Evolutionary conservation across 2,329 filamentous ascomycete genomes (phyloP), one percentile per base, ranked within the genome.

Genomic region (Fusarium transvaalense): DNA sequence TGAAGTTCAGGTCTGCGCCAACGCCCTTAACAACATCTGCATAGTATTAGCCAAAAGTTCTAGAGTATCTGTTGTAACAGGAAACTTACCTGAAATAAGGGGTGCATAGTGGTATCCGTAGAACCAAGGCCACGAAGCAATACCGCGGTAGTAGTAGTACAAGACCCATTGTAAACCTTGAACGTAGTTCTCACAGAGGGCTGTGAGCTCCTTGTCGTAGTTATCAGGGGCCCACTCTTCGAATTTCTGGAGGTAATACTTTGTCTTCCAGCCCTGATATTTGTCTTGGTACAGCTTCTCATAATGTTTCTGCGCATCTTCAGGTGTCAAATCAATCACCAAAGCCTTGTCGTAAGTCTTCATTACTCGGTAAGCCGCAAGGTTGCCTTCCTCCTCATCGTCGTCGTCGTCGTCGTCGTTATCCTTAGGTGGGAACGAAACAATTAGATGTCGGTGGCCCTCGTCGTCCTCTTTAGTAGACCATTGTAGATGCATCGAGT

Each of bases 91-190:
- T 69, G 93, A 97, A 59, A 97, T 99, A 88, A 98, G 93, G 2
- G 96, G 96, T 12, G 97, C 92, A 79, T 99, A 99, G 80, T 99
- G 97, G 79, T 97, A 99, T 64, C 86, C 85, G 80, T 97, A 99
- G 81, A 92, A 99, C 96, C 96, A 99, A 15, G 96, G 94, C 96
- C 96, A 99, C 14, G 95, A 98, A 17, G 93, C 96, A 63, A 99
- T 96, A 66, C 96, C 96, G 55, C 91, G 91, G 81, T 99, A 99
- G 81, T 99, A 99, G 83, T 99, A 99, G 80, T 91, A 97, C 50
- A 99, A 84, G 42, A 99, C 96, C 97, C 96, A 99, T 78, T 99
- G 96, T 64, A 99, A 82, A 64, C 96, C 96, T 80, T 99, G 93
- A 9, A 99, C 94, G 75, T 99, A 99, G 80, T 98, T 99, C 80